These are phyloP conservation scores for Psilocybe azurescens DNA, from an alignment of 768 basidiomycete genomes.

Conservation along the genomic window DNA sequence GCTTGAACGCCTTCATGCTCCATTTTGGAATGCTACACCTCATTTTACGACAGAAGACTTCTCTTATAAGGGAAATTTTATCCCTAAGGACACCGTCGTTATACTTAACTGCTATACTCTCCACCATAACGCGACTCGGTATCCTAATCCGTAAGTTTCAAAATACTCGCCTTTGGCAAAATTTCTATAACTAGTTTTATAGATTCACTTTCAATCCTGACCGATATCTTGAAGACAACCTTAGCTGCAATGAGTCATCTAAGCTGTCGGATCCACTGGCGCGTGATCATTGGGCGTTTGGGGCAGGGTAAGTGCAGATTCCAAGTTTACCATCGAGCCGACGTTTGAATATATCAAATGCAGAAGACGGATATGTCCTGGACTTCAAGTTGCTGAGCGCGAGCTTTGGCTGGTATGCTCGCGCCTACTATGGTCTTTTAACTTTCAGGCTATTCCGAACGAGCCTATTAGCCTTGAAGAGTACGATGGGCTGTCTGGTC, in stretches of 20 bases:
- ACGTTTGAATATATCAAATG: not conserved
- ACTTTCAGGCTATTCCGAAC: conserved; percentile 41
- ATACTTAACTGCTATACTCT: conserved; percentile 43
- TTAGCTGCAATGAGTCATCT: conserved; percentile 43
- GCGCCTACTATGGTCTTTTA: conserved; percentile 52
- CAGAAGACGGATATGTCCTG: conserved; percentile 47
- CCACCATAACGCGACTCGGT: conserved; percentile 36
- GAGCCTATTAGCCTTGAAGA: conserved; percentile 51
- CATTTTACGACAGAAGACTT: conserved; percentile 42
- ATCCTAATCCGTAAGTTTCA: conserved; percentile 35
- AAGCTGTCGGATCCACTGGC: conserved; percentile 43
- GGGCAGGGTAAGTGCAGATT: conserved; percentile 40
- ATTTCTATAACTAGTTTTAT: not conserved
- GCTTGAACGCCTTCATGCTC: conserved; percentile 38
- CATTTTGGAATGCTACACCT: conserved; percentile 45
- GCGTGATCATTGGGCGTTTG: conserved; percentile 55
- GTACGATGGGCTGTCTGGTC: conserved; percentile 53
- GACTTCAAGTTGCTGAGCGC: conserved; percentile 47
- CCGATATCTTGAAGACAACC: conserved; percentile 43
- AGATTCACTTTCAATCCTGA: conserved; percentile 37
- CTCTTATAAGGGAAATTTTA: conserved; percentile 40
- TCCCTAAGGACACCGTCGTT: conserved; percentile 44
- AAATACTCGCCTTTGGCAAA: not conserved
- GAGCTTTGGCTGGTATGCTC: conserved; percentile 52
- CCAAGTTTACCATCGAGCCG: not conserved